phyloP scores from a whole-genome alignment of 1,284 basidiomycete species.

The Taiwanofungus camphoratus region DNA sequence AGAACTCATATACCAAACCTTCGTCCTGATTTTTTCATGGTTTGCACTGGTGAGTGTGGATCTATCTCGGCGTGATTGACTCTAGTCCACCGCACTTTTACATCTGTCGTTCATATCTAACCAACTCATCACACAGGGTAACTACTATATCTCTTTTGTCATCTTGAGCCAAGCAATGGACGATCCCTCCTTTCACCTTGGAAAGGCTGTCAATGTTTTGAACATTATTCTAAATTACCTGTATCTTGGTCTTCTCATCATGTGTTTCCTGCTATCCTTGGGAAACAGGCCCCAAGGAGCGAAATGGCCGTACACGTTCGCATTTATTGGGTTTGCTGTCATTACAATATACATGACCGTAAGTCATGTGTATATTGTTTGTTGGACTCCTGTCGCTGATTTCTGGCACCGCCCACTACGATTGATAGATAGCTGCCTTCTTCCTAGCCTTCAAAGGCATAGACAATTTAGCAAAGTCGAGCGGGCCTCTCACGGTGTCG shows the following conservation, averaged over 20 bases:
- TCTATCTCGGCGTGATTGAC: neutral
- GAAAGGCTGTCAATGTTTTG: slow-evolving; percentile 57
- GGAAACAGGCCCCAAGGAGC: slow-evolving; percentile 92
- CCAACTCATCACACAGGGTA: slow-evolving; percentile 59
- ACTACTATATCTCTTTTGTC: slow-evolving; percentile 85
- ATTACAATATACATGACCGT: slow-evolving; percentile 93
- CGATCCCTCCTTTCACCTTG: slow-evolving; percentile 48
- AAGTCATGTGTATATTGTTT: slow-evolving; percentile 20
- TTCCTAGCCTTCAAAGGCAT: slow-evolving; percentile 80
- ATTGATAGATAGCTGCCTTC: slow-evolving; percentile 61
- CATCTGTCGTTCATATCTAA: too few species aligned
- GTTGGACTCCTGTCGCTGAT: neutral
- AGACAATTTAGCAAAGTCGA: slow-evolving; percentile 44
- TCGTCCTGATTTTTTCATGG: slow-evolving; percentile 91
- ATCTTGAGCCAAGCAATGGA: slow-evolving; percentile 74
- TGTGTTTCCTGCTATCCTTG: slow-evolving; percentile 87
- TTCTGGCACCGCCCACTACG: neutral
- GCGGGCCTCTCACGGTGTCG: slow-evolving; percentile 41
- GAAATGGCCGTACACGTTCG: slow-evolving; percentile 76
- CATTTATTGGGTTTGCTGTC: slow-evolving; percentile 81
- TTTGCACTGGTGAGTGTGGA: slow-evolving; percentile 67
- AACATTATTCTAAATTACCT: slow-evolving; percentile 82
- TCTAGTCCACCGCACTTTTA: too few species aligned
- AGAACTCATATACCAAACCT: slow-evolving; percentile 88
- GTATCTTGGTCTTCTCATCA: slow-evolving; percentile 82